Evolutionary conservation across 257 asterid genomes (phyloP).

Genomic region (Marsdenia floribunda): DNA sequence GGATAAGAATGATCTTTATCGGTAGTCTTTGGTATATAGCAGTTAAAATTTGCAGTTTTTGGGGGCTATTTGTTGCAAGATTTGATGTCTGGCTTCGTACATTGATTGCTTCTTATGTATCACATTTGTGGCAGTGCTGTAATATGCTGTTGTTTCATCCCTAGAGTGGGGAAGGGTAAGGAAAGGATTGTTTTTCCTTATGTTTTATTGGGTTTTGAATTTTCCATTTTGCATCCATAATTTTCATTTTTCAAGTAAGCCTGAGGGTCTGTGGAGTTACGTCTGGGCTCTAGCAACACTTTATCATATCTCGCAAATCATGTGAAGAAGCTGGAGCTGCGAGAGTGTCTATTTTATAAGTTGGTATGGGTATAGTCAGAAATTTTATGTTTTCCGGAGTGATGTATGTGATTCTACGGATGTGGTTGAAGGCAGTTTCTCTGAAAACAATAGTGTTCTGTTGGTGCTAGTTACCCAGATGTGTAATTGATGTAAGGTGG

Average conservation of each 20-base stretch:
- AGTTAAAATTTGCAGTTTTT: background rate
- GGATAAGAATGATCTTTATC: background rate
- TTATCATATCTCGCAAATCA: background rate
- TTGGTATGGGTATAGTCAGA: conserved; percentile 6
- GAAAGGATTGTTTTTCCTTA: background rate
- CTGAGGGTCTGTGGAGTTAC: background rate
- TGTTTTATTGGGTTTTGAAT: background rate
- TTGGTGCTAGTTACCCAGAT: conserved; percentile 15
- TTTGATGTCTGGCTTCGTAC: background rate
- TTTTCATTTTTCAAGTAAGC: background rate
- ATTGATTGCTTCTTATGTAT: background rate
- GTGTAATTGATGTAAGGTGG: conserved; percentile 22
- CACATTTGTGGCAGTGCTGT: background rate
- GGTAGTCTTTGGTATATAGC: background rate
- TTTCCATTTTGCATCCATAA: background rate
- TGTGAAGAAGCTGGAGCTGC: background rate
- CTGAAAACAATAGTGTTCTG: conserved; percentile 7
- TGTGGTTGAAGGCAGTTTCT: conserved; percentile 18
- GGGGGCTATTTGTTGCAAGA: background rate
- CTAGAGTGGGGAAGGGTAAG: background rate
- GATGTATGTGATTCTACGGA: conserved; percentile 7
- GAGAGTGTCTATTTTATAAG: conserved; percentile 5
- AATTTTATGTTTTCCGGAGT: conserved; percentile 4
- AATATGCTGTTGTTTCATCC: background rate
- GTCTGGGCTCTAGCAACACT: background rate